phyloP scores from a whole-genome alignment of 179 eudicot genomes.

The Beta macrorhiza region DNA sequence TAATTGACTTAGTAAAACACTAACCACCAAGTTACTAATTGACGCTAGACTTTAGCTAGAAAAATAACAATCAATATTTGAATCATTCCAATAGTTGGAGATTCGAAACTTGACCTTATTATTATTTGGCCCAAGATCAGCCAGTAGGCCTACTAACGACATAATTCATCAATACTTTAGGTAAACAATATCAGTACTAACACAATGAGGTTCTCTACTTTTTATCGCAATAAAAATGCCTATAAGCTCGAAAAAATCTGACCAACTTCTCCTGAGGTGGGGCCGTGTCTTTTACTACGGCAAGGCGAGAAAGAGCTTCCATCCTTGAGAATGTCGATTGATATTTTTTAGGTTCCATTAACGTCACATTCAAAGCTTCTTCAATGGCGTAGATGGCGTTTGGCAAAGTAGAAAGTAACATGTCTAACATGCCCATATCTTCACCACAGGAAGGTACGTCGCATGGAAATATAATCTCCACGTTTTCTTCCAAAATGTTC shows the following conservation, averaged over 20 bases:
- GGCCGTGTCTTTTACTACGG: constrained; percentile 27
- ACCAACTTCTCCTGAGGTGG: constrained; percentile 33
- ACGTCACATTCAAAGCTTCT: constrained; percentile 30
- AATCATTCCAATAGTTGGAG: too few species aligned
- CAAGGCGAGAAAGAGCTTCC: constrained; percentile 17
- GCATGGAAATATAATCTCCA: constrained; percentile 4
- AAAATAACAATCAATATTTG: too few species aligned
- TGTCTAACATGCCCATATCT: constrained; percentile 31
- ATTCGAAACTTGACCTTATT: too few species aligned
- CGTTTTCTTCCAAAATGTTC: constrained; percentile 26
- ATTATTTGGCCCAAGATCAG: too few species aligned
- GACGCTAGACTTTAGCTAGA: too few species aligned
- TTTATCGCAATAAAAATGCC: neutral
- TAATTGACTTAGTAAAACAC: too few species aligned
- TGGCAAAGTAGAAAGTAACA: constrained; percentile 24
- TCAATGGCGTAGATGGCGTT: constrained; percentile 21
- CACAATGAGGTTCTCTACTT: too few species aligned
- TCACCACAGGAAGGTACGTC: neutral
- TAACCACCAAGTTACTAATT: too few species aligned
- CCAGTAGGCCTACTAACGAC: too few species aligned
- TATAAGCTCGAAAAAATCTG: constrained; percentile 17
- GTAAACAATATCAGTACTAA: too few species aligned
- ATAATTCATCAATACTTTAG: too few species aligned
- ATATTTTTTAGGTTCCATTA: constrained; percentile 23
- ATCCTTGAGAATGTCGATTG: constrained; percentile 33